phyloP scores from a whole-genome alignment of 2,329 filamentous ascomycete genomes.

The Fusarium sp. region DNA sequence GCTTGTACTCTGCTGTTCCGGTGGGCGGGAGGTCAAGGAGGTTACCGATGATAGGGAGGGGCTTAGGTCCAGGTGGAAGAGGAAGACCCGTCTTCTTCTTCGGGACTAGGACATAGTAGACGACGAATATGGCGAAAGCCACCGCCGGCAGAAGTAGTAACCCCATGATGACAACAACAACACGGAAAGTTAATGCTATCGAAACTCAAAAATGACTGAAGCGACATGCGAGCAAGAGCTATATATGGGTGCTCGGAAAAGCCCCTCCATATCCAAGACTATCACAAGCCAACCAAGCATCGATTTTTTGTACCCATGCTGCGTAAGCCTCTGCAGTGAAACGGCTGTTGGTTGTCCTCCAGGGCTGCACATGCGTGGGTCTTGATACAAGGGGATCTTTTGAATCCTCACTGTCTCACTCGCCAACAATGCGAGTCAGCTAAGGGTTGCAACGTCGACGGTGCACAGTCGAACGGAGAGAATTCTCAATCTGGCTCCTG shows the following conservation, averaged over 20 bases:
- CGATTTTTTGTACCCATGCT: neutral
- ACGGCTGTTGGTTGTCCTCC: conserved; percentile 5
- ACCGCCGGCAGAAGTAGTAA: conserved; percentile 21
- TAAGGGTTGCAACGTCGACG: conserved; percentile 8
- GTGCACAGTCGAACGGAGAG: conserved; percentile 7
- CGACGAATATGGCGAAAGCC: conserved; percentile 11
- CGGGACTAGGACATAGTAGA: conserved; percentile 25
- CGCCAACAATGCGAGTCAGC: conserved; percentile 21
- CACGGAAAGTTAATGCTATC: neutral
- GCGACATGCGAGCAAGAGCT: neutral
- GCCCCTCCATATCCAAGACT: neutral
- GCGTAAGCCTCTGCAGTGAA: conserved; percentile 20
- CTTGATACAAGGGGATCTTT: conserved; percentile 1
- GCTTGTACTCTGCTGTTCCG: conserved; percentile 51
- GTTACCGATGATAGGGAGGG: conserved; percentile 61
- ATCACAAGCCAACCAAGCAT: neutral
- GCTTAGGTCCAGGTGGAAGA: conserved; percentile 61
- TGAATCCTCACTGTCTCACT: neutral
- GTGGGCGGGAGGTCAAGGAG: conserved; percentile 58
- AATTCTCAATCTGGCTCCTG: conserved; percentile 10
- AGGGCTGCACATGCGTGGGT: conserved; percentile 5
- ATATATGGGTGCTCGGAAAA: conserved; percentile 1
- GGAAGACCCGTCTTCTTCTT: conserved; percentile 1
- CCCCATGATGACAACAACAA: conserved; percentile 14
- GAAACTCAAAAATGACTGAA: neutral